A percentile compares a stretch with the other conserved stretches of the same genome.
phyloP scores from a whole-genome alignment of 495 filamentous ascomycete genomes.

The Talaromyces ruber region DNA sequence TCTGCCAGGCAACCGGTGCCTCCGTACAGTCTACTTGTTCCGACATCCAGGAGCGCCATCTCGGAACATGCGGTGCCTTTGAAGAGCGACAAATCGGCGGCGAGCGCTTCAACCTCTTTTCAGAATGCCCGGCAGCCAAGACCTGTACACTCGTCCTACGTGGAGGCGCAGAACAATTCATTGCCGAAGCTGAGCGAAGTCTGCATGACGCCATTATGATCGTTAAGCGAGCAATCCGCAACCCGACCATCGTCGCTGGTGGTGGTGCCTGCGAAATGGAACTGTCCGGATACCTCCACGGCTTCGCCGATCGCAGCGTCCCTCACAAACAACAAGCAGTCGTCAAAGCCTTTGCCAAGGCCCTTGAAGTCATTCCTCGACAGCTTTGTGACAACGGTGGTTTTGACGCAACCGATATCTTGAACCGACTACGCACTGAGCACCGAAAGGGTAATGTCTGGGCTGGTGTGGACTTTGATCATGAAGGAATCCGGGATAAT shows the following conservation, averaged over 20 bases:
- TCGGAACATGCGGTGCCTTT: slow-evolving; percentile 84
- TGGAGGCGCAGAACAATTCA: slow-evolving; percentile 97
- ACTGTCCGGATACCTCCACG: slow-evolving; percentile 82
- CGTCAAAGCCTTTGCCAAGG: slow-evolving; percentile 96
- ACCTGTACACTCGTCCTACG: slow-evolving; percentile 94
- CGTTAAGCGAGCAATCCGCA: slow-evolving; percentile 91
- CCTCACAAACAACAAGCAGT: slow-evolving; percentile 93
- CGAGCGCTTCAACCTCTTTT: slow-evolving; percentile 97
- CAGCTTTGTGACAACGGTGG: slow-evolving; percentile 98
- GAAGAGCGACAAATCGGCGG: slow-evolving; percentile 96
- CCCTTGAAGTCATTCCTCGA: slow-evolving; percentile 90
- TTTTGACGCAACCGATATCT: slow-evolving; percentile 95
- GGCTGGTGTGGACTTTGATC: slow-evolving; percentile 91
- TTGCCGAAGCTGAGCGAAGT: slow-evolving; percentile 94
- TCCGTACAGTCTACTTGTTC: slow-evolving; percentile 93
- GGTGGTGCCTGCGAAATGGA: slow-evolving; percentile 97
- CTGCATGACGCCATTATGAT: slow-evolving; percentile 98
- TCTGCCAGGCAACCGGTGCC: slow-evolving; percentile 88
- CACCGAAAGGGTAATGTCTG: slow-evolving; percentile 84
- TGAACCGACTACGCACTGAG: slow-evolving; percentile 90
- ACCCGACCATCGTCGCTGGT: slow-evolving; percentile 88
- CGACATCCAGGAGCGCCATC: slow-evolving; percentile 81
- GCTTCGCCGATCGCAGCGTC: slow-evolving; percentile 84
- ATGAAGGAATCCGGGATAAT: slow-evolving; percentile 89
- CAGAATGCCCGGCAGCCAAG: slow-evolving; percentile 88